Base-by-base conservation (phyloP, 169 alveolate genomes). In the Cryptosporidium parvum region DNA sequence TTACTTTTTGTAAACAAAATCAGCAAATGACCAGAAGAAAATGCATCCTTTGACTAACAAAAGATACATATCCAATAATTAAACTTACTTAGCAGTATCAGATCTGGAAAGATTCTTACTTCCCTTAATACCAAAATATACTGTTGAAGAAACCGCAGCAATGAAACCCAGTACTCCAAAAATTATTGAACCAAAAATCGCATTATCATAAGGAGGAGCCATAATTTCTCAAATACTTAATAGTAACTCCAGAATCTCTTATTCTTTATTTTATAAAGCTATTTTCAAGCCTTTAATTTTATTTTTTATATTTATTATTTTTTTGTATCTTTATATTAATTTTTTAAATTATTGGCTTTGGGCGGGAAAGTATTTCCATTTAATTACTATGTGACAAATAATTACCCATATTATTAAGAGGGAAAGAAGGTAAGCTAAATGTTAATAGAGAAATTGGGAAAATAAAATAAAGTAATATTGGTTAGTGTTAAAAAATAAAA, bases 41-140 rank as follows among this genome's bases (percentile, higher is more conserved):
- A 48, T 16, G 56, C 58, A 21, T 42, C 56, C 23, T 51, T 23
- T 37, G 9, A 2, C 5, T 6, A 14, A 9, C 35, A 26, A n/a
- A 26, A 18, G 16, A 26, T 39, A n/a, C 21, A 9, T 1, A 37
- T 65, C 29, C 3, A 10, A 0, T 26, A 3, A 8, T 18, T 58
- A 62, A 80, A 80, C 89, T 80, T 80, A 80, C 89, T 80, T 80
- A n/a, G 75, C 89, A 80, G 89, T 80, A 10, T 80, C 89, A 3
- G 80, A 59, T 42, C 75, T 59, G 26, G 89, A 80, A 26, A 80
- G 89, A 29, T 65, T 65, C 52, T 80, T 80, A 42, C 89, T 80
- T 45, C 89, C 89, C 53, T 80, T 80, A 45, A 80, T 48, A 21
- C 89, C 89, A 44, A 80, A 80, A 48, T 80, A 80, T 62, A 80